Evolutionary conservation across 208 protist genomes (phyloP).

Genomic region (Acanthamoeba lenticulata): DNA sequence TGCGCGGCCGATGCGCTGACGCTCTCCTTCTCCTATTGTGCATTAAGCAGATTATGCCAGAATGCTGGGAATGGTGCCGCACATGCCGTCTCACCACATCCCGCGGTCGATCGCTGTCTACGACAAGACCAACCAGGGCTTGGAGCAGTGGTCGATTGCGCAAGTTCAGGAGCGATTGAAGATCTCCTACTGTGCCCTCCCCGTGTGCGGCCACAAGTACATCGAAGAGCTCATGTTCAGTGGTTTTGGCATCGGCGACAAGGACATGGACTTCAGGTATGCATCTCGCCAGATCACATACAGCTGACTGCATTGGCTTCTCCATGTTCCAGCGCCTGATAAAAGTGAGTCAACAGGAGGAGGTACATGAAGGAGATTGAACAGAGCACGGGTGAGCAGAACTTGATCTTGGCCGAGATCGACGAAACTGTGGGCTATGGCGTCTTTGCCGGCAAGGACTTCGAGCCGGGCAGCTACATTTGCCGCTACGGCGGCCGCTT

Average conservation of each 20-base stretch:
- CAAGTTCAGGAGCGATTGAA: not conserved
- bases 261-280: conserved; percentile 49
- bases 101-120: conserved; percentile 20
- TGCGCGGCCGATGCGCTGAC: not conserved
- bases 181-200: not conserved
- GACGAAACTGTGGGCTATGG: conserved; percentile 54
- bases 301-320: too few relatives aligned
- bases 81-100: conserved; percentile 27
- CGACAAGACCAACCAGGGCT: not conserved
- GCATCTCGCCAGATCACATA: not conserved
- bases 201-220: conserved; percentile 35
- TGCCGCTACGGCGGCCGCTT: conserved; percentile 30
- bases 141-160: not conserved
- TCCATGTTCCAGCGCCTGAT: too few relatives aligned
- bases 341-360: too few relatives aligned
- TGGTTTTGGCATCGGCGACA: conserved; percentile 7
- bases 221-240: conserved; percentile 70
- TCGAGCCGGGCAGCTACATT: conserved; percentile 53
- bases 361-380: conserved; percentile 31
- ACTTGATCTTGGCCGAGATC: conserved; percentile 53
- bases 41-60: conserved; percentile 37
- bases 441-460: conserved; percentile 54
- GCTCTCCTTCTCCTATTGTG: not conserved
- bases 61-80: conserved; percentile 62
- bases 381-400: not conserved